Evolutionary conservation across 1,139 yeast genomes (phyloP), one percentile per base, ranked within the genome.

Genomic region (Groenewaldozyma sp.): DNA sequence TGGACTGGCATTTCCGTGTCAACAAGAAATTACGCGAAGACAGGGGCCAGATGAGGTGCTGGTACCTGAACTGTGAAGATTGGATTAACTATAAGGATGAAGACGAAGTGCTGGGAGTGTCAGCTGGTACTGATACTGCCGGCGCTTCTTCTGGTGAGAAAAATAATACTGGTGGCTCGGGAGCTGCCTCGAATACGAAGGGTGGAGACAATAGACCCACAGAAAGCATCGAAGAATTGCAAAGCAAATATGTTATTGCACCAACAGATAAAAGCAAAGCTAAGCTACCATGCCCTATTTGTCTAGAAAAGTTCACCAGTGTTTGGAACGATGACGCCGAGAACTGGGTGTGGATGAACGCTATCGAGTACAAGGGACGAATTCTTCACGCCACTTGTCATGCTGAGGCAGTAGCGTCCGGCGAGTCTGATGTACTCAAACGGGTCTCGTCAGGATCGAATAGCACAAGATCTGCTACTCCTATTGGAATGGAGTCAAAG

Each of bases 1-100:
- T 86, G 51, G 98, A 91, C 62, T 91, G 97, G 97, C 98, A 91
- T 65, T 87, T 87, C 66, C 74, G 97, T 54, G 82, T 86, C 40
- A 88, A 86, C 59, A 83, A 82, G 55, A 80, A 83, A 52, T 66
- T 82, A 38, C 74, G 82, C 36, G 80, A 73, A 31, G 67, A 62
- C 44, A 49, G 63, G 38, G 62, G 67, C 7, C 86, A 84, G 58
- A 76, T 84, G 38, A 68, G 97, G 52, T 74, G 79, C 51, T 87
- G 95, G 94, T 88, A 78, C 59, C 61, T 88, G 47, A 77, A 77
- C 47, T 82, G 77, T 50, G 68, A 68, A 31, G 79, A 78, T 37
- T 88, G 95, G 94, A 72, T 75, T 27, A 69, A 71, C 31, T 86
- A 82, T 62, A 74, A 75, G 43, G 93, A 82, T 51, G 82, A 74